These are phyloP conservation scores for Leccinum truebloodii DNA, from an alignment of 768 basidiomycete genomes.

Conservation along the genomic window DNA sequence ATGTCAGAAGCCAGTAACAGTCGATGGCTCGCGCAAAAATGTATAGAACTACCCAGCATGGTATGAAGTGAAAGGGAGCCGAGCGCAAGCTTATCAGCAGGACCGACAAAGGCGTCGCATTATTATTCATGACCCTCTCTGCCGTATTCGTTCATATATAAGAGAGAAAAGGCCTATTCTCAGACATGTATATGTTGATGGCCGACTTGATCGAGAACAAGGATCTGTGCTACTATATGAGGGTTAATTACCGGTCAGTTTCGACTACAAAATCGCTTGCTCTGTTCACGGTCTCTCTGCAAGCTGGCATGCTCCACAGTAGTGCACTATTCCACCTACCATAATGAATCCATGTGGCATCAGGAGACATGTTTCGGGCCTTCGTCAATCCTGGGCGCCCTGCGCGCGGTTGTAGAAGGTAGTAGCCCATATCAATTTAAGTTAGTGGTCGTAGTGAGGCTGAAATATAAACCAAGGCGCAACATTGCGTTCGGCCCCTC, in stretches of 20 bases:
- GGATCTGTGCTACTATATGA: not conserved
- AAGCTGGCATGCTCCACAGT: not conserved
- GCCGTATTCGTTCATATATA: not conserved
- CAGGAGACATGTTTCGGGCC: no score
- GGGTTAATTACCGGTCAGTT: slow-evolving; percentile 1
- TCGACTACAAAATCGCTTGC: not conserved
- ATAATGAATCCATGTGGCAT: not conserved
- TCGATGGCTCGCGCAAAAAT: slow-evolving; percentile 46
- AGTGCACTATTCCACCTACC: not conserved
- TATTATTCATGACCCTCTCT: not conserved
- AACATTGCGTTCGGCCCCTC: no score
- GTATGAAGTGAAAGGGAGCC: slow-evolving; percentile 26
- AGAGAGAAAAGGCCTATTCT: slow-evolving; percentile 6
- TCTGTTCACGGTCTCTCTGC: not conserved
- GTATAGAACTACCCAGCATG: slow-evolving; percentile 50
- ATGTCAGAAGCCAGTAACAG: slow-evolving; percentile 51
- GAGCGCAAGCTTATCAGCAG: not conserved
- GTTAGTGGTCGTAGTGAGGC: no score
- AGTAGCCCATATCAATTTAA: no score
- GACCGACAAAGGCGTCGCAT: not conserved
- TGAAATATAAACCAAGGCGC: no score
- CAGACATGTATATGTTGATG: not conserved
- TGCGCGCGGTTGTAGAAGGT: no score
- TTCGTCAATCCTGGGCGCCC: no score
- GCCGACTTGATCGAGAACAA: not conserved